phyloP scores from a whole-genome alignment of 2,329 filamentous ascomycete species.

The Neopestalotiopsis sp. region DNA sequence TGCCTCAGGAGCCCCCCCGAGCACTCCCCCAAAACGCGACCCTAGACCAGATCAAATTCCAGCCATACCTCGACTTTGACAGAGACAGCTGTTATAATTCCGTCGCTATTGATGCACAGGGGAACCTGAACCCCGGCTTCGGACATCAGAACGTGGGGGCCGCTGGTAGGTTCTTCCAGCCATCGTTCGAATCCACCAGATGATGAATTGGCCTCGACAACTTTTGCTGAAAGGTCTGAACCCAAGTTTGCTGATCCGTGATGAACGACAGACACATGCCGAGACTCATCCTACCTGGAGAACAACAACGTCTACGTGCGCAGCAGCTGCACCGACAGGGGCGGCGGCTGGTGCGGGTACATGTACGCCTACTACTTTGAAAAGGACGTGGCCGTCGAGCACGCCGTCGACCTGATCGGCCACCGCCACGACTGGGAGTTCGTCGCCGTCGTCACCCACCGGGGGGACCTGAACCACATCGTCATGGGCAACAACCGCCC shows the following conservation, averaged over 20 bases:
- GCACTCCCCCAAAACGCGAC: slow-evolving; percentile 4
- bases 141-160: neutral
- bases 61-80: slow-evolving; percentile 32
- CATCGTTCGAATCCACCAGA: too few relatives aligned
- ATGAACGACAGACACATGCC: slow-evolving; percentile 31
- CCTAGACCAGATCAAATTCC: slow-evolving; percentile 9
- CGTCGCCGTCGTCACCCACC: slow-evolving; percentile 30
- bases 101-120: slow-evolving; percentile 40
- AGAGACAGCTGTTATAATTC: slow-evolving; percentile 45
- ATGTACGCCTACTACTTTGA: slow-evolving; percentile 53
- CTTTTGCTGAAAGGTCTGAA: neutral
- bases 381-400: slow-evolving; percentile 42
- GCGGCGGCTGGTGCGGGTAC: slow-evolving; percentile 47
- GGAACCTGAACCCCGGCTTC: slow-evolving; percentile 36
- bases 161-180: neutral
- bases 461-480: slow-evolving; percentile 6
- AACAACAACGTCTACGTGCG: slow-evolving; percentile 49
- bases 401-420: slow-evolving; percentile 33
- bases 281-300: slow-evolving; percentile 37
- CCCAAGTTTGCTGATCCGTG: neutral
- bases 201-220: too few relatives aligned
- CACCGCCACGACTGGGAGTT: slow-evolving; percentile 45
- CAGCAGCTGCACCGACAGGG: slow-evolving; percentile 39
- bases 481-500: slow-evolving; percentile 31
- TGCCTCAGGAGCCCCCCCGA: too few relatives aligned